A percentile compares a stretch with the other conserved stretches of the same genome.
Evolutionary conservation across 306 rosid genomes (phyloP).

Genomic region (Purshia tridentata): DNA sequence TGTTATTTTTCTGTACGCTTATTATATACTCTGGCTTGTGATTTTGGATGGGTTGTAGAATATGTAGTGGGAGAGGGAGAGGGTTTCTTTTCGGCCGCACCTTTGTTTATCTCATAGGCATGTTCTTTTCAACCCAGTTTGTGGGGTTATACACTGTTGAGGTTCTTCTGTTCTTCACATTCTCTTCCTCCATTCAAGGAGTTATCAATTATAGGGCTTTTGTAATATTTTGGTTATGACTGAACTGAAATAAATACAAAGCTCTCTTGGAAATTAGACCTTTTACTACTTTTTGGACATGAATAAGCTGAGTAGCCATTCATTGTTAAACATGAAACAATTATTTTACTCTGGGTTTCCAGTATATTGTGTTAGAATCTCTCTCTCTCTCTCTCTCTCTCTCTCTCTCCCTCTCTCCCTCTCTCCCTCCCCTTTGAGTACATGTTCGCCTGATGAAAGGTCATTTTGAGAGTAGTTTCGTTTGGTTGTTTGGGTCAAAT

Average conservation of each 20-base stretch:
- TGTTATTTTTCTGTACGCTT: slow-evolving; percentile 30
- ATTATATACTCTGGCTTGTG: slow-evolving; percentile 32
- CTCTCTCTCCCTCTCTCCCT: no score
- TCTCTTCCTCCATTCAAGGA: slow-evolving; percentile 36
- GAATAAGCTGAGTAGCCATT: neutral
- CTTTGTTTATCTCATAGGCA: slow-evolving; percentile 43
- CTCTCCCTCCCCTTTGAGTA: no score
- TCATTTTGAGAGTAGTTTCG: no score
- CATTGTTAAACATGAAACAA: neutral
- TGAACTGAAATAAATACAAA: slow-evolving; percentile 50
- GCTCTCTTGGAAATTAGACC: slow-evolving; percentile 21
- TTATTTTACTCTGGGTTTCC: no score
- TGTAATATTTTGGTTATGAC: slow-evolving; percentile 52
- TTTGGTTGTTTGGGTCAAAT: no score
- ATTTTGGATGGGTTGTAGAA: slow-evolving; percentile 49
- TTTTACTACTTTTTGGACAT: neutral
- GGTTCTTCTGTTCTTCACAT: slow-evolving; percentile 32
- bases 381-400: no score
- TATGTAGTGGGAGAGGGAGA: slow-evolving; percentile 46
- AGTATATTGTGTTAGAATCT: no score
- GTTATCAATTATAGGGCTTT: slow-evolving; percentile 30
- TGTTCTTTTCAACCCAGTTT: slow-evolving; percentile 46
- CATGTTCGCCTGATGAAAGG: no score
- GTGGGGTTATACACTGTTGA: slow-evolving; percentile 26
- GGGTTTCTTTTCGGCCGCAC: slow-evolving; percentile 35